Evolutionary conservation across 495 filamentous ascomycete genomes (phyloP).

Genomic region (Aspergillus leporis): DNA sequence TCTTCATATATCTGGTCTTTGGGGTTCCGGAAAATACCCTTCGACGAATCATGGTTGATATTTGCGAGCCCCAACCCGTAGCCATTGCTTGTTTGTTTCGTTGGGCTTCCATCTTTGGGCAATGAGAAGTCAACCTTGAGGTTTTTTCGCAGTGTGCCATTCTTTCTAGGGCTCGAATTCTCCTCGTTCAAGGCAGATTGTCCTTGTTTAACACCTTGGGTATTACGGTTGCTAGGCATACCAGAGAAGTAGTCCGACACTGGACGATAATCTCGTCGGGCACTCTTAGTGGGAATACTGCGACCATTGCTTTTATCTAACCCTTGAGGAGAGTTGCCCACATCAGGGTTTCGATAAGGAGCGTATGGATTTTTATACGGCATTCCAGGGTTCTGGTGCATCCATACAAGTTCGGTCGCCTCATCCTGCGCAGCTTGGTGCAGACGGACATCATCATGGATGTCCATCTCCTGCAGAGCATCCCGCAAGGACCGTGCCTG

Average conservation of each 20-base stretch:
- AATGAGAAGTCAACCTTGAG: slow-evolving; percentile 46
- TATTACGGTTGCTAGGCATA: slow-evolving; percentile 19
- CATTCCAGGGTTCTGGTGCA: slow-evolving; percentile 69
- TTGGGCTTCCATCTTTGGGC: slow-evolving; percentile 28
- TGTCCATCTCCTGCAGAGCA: slow-evolving; percentile 78
- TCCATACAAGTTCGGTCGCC: slow-evolving; percentile 83
- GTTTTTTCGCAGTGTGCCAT: slow-evolving; percentile 34
- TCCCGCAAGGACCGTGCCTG: slow-evolving; percentile 75
- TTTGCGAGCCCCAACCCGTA: slow-evolving; percentile 33
- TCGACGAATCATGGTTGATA: slow-evolving; percentile 41
- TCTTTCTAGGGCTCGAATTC: slow-evolving; percentile 14
- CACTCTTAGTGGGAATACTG: slow-evolving; percentile 44
- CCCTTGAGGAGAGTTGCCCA: slow-evolving; percentile 29
- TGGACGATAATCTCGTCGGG: slow-evolving; percentile 37
- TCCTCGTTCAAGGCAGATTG: slow-evolving; percentile 8
- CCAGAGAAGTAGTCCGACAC: slow-evolving; percentile 51
- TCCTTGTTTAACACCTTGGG: neutral
- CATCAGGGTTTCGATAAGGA: slow-evolving; percentile 55
- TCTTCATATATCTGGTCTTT: slow-evolving; percentile 91
- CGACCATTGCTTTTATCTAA: slow-evolving; percentile 66
- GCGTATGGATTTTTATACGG: slow-evolving; percentile 56
- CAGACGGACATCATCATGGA: slow-evolving; percentile 67
- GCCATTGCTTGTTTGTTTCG: slow-evolving; percentile 8
- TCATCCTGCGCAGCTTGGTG: slow-evolving; percentile 80
- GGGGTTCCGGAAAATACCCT: slow-evolving; percentile 53